Evolutionary conservation across 2,329 filamentous ascomycete genomes (phyloP), one percentile per base, ranked within the genome.

Genomic region (Pseudogymnoascus sp.): DNA sequence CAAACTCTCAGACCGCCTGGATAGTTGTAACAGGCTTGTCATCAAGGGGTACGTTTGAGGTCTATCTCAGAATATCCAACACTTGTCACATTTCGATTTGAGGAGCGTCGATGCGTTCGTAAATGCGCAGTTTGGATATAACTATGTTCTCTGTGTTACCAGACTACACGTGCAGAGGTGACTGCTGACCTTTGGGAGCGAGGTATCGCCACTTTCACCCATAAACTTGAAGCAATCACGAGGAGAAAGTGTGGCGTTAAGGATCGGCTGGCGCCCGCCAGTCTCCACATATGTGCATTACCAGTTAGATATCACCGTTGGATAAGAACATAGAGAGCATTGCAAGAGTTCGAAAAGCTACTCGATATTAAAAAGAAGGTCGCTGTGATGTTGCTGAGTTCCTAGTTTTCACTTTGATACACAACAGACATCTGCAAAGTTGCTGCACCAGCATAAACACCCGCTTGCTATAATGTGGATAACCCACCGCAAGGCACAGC

Each of bases 401-500:
- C 28, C 3, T 14, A 5, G 28, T 18, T 56, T 56, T 56, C 49
- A 34, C 49, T 56, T 56, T 18, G 9, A 8, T 34, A 34, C 9
- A 12, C 9, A 18, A n/a, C 16, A 56, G 9, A 34, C 16, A 31
- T 34, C n/a, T 34, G 28, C 25, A 21, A 21, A 31, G 28, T 18
- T 56, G 49, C 28, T 56, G 49, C 28, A 43, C 38, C 59, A 61
- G 25, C 16, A 31, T 43, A 43, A 43, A 61, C n/a, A 43, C 59
- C 8, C 21, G 38, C 59, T 31, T 25, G 25, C 38, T 25, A 37
- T 42, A 62, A 53, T 11, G 36, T 63, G 37, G 21, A 65, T 18
- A 60, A 59, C 14, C 70, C 25, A 3, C 46, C 25, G 46, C 46
- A 53, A 6, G 46, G n/a, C 25, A 18, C 7, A 28, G n/a, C 16